Evolutionary conservation across 495 filamentous ascomycete genomes (phyloP).

Genomic region (Aspergillus affinis): DNA sequence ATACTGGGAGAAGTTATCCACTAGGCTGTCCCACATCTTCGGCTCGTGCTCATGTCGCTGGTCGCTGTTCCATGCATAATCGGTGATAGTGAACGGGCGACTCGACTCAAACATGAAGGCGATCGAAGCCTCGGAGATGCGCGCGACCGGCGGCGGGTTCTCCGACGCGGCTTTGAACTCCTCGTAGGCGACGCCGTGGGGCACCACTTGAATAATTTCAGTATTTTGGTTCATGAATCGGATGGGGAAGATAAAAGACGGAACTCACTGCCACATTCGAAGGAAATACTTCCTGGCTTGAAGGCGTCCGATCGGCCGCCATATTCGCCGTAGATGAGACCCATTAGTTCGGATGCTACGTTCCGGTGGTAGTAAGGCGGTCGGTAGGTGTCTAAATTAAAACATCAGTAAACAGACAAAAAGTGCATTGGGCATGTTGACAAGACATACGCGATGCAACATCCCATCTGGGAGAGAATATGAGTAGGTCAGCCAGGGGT

Average conservation of each 20-base stretch:
- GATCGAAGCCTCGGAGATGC: conserved; percentile 48
- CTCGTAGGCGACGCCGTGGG: conserved; percentile 60
- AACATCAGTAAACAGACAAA: not conserved
- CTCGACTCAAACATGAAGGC: conserved; percentile 63
- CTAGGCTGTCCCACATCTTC: conserved; percentile 55
- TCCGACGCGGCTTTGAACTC: conserved; percentile 62
- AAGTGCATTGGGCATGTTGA: not conserved
- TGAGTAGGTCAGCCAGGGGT: conserved; percentile 50
- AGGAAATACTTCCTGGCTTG: conserved; percentile 53
- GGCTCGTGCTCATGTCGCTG: conserved; percentile 58
- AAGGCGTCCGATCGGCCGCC: conserved; percentile 59
- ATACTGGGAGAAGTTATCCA: conserved; percentile 49
- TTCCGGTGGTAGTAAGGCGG: conserved; percentile 55
- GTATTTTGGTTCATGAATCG: not conserved
- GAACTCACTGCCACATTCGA: conserved; percentile 53
- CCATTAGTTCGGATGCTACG: conserved; percentile 50
- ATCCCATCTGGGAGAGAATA: conserved; percentile 52
- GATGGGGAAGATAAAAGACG: not conserved
- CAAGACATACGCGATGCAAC: conserved; percentile 41
- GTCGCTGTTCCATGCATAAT: conserved; percentile 52
- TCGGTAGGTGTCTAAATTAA: conserved; percentile 44
- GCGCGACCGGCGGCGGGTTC: conserved; percentile 40
- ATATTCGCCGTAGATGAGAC: conserved; percentile 53
- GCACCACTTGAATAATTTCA: conserved; percentile 37
- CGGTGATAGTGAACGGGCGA: conserved; percentile 50